Evolutionary conservation across 805 yeast species (phyloP).

Genomic region (Candida oleophila): DNA sequence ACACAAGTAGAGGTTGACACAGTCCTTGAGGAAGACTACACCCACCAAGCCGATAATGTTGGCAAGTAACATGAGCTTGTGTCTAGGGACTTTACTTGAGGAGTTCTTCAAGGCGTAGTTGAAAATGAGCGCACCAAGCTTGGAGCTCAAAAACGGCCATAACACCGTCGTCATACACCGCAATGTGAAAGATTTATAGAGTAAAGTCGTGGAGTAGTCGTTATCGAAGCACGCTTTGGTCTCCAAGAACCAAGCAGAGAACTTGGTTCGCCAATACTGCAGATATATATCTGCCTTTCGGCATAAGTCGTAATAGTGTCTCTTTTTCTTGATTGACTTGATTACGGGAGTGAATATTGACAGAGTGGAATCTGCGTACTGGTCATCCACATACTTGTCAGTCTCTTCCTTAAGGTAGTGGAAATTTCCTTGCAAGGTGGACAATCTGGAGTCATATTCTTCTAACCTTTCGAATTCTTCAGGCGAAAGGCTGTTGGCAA

Average conservation of each 20-base stretch:
- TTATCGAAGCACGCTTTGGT: slow-evolving; percentile 32
- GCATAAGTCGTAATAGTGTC: slow-evolving; percentile 3
- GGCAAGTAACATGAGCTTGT: slow-evolving; percentile 23
- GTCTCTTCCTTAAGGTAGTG: slow-evolving; percentile 7
- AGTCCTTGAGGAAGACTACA: slow-evolving; percentile 36
- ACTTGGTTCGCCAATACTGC: slow-evolving; percentile 11
- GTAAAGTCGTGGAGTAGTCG: slow-evolving; percentile 31
- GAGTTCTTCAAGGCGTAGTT: slow-evolving; percentile 5
- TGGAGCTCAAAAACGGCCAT: slow-evolving; percentile 41
- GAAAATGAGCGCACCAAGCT: slow-evolving; percentile 26
- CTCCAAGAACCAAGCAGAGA: slow-evolving; percentile 17
- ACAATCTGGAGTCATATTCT: slow-evolving; percentile 13
- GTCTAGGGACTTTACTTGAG: slow-evolving; percentile 9
- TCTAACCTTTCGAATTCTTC: slow-evolving; percentile 23
- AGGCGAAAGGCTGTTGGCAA: slow-evolving; percentile 27
- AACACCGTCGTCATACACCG: slow-evolving; percentile 30
- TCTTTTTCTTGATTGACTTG: slow-evolving; percentile 2
- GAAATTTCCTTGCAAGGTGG: slow-evolving; percentile 8
- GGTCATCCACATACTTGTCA: neutral
- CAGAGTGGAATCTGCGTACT: neutral
- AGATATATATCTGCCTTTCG: slow-evolving; percentile 4
- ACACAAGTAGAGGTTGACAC: slow-evolving; percentile 27
- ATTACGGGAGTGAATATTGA: neutral
- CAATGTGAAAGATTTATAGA: slow-evolving; percentile 22
- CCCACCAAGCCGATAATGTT: slow-evolving; percentile 31